Conservation (phyloP, 2,329 filamentous ascomycete genomes). For the Lachnellula cervina region DNA sequence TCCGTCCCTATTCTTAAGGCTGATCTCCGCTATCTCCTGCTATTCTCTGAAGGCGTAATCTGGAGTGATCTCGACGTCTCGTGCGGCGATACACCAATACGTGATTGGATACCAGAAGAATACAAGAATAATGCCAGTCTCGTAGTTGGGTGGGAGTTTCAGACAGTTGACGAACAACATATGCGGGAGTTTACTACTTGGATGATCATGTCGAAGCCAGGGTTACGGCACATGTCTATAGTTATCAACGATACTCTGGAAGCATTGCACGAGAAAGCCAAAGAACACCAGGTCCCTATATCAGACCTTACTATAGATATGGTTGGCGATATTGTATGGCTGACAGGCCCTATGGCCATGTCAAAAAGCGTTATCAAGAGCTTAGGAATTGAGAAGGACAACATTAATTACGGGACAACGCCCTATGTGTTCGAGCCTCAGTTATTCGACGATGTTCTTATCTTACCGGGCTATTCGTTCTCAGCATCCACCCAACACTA, state of each 20-base stretch:
- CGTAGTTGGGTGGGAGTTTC: constrained; percentile 37
- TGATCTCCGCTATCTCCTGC: too few relatives aligned
- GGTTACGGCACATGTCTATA: constrained; percentile 20
- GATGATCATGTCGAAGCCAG: constrained; percentile 28
- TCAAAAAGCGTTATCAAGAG: constrained; percentile 25
- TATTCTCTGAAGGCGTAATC: too few relatives aligned
- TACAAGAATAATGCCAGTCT: constrained; percentile 28
- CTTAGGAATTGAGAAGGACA: constrained; percentile 14
- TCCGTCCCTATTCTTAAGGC: too few relatives aligned
- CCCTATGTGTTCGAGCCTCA: constrained; percentile 22
- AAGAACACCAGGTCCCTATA: constrained; percentile 13
- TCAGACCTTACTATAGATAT: constrained; percentile 18
- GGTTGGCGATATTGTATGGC: constrained; percentile 27
- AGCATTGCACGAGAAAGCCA: constrained; percentile 9
- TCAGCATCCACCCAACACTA: constrained; percentile 6
- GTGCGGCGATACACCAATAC: constrained; percentile 29
- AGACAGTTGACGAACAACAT: constrained; percentile 10
- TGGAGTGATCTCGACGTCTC: constrained; percentile 38
- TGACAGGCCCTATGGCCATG: constrained; percentile 27
- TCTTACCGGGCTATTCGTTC: constrained; percentile 14
- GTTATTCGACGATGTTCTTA: constrained; percentile 26
- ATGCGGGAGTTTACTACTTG: constrained; percentile 27
- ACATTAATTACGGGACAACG: constrained; percentile 15
- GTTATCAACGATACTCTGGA: constrained; percentile 28
- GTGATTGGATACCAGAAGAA: constrained; percentile 33